A percentile compares a stretch with the other conserved stretches of the same genome.
phyloP scores from a whole-genome alignment of 345 rosid species.

The Salix dunnii region DNA sequence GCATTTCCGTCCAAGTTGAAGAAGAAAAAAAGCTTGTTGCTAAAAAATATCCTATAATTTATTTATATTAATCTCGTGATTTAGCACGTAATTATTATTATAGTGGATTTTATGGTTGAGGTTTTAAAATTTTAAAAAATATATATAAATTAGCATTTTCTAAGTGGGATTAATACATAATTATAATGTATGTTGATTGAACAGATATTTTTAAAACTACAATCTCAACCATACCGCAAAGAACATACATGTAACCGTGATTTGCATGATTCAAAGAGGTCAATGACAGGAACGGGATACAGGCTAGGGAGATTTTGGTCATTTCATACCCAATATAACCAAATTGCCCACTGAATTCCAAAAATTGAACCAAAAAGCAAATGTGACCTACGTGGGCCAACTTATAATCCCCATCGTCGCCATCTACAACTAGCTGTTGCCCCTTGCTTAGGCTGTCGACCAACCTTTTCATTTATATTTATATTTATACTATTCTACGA shows the following conservation, averaged over 20 bases:
- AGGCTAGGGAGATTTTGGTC: constrained; percentile 32
- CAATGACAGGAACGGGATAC: constrained; percentile 17
- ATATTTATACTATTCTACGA: not conserved
- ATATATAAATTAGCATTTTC: too few relatives aligned
- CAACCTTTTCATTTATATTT: not conserved
- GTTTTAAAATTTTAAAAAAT: too few relatives aligned
- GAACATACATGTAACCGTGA: too few relatives aligned
- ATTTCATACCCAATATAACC: constrained; percentile 9
- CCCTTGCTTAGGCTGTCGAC: constrained; percentile 10
- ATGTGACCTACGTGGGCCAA: constrained; percentile 42
- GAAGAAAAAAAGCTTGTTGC: too few relatives aligned
- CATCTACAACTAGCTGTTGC: constrained; percentile 51
- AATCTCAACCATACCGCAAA: too few relatives aligned
- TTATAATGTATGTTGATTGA: too few relatives aligned
- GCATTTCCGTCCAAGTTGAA: not conserved
- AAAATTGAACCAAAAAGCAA: constrained; percentile 33
- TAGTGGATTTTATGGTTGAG: too few relatives aligned
- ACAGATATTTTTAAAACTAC: too few relatives aligned
- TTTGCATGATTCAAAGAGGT: not conserved
- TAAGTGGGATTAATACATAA: too few relatives aligned
- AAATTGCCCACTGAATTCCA: constrained; percentile 56
- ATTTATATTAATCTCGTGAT: too few relatives aligned
- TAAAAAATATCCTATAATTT: too few relatives aligned
- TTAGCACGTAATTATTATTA: too few relatives aligned
- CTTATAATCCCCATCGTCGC: constrained; percentile 56